These are phyloP conservation scores for Penicillium egyptiacum DNA, from an alignment of 495 filamentous ascomycete species.

Conservation along the genomic window DNA sequence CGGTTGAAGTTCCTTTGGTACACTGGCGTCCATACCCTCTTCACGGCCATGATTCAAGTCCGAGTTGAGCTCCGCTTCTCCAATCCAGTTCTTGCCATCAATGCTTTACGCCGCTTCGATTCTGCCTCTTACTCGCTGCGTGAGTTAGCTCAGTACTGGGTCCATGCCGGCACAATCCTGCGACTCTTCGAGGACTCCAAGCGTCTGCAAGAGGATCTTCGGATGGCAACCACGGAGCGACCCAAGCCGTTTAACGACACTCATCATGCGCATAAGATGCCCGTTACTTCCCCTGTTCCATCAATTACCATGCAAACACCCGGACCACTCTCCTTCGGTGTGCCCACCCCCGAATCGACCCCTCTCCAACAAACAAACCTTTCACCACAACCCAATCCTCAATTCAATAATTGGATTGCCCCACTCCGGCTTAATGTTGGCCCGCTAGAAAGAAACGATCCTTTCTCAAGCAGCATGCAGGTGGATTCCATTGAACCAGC, in stretches of 20 bases:
- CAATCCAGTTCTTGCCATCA: conserved; percentile 51
- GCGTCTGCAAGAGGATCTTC: conserved; percentile 47
- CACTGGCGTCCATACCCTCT: conserved; percentile 47
- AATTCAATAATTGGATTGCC: conserved; percentile 44
- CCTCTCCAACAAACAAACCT: conserved; percentile 26
- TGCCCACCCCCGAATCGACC: conserved; percentile 39
- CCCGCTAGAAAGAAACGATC: conserved; percentile 28
- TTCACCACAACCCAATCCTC: conserved; percentile 28
- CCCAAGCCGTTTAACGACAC: conserved; percentile 34
- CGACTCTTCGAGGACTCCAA: conserved; percentile 50
- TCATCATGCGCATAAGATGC: conserved; percentile 22
- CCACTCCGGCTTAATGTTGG: conserved; percentile 32
- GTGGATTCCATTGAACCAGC: conserved; percentile 39
- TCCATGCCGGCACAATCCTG: conserved; percentile 47
- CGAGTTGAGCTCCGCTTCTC: conserved; percentile 51
- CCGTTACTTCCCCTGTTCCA: conserved; percentile 22
- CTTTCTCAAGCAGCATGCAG: conserved; percentile 27
- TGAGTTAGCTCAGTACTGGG: conserved; percentile 47
- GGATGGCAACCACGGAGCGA: conserved; percentile 39
- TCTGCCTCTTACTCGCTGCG: conserved; percentile 48
- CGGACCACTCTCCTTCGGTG: conserved; percentile 34
- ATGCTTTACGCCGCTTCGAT: conserved; percentile 49
- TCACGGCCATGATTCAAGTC: conserved; percentile 53
- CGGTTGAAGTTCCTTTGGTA: conserved; percentile 50
- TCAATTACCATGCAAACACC: conserved; percentile 27